Evolutionary conservation across 805 yeast genomes (phyloP).

Genomic region (Candida nemodendra): DNA sequence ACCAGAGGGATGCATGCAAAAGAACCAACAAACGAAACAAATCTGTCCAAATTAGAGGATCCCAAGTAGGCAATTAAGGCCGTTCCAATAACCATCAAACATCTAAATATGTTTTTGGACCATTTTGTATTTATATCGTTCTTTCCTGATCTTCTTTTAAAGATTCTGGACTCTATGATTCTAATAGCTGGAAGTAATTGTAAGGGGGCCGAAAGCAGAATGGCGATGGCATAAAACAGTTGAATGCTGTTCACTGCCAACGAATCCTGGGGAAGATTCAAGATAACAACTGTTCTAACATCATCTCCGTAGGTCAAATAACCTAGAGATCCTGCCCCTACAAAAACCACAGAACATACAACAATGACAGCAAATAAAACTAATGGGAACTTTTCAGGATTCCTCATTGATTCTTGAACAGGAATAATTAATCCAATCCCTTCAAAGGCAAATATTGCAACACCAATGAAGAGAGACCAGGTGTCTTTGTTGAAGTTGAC

Average conservation of each 20-base stretch:
- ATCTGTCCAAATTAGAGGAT: constrained; percentile 64
- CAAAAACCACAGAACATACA: constrained; percentile 62
- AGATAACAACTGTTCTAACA: constrained; percentile 64
- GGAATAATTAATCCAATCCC: constrained; percentile 83
- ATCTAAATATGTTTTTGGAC: constrained; percentile 61
- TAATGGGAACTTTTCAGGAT: constrained; percentile 70
- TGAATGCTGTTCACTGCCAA: constrained; percentile 62
- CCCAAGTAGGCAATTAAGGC: constrained; percentile 63
- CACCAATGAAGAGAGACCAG: constrained; percentile 76
- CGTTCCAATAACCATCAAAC: constrained; percentile 51
- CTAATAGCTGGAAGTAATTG: constrained; percentile 79
- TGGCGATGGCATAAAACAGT: constrained; percentile 70
- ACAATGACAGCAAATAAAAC: constrained; percentile 60
- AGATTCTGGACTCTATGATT: constrained; percentile 63
- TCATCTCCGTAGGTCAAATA: constrained; percentile 66
- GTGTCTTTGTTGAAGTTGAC: constrained; percentile 51
- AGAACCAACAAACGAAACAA: constrained; percentile 80
- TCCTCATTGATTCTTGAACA: constrained; percentile 75
- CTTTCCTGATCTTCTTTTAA: constrained; percentile 60
- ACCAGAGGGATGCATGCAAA: constrained; percentile 85
- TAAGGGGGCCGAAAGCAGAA: constrained; percentile 74
- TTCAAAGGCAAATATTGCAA: constrained; percentile 85
- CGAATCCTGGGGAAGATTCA: constrained; percentile 71
- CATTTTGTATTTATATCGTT: constrained; percentile 52
- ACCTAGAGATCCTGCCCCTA: constrained; percentile 64